Evolutionary conservation across 768 basidiomycete species (phyloP).

Genomic region (Rhizopogon vesiculosus): DNA sequence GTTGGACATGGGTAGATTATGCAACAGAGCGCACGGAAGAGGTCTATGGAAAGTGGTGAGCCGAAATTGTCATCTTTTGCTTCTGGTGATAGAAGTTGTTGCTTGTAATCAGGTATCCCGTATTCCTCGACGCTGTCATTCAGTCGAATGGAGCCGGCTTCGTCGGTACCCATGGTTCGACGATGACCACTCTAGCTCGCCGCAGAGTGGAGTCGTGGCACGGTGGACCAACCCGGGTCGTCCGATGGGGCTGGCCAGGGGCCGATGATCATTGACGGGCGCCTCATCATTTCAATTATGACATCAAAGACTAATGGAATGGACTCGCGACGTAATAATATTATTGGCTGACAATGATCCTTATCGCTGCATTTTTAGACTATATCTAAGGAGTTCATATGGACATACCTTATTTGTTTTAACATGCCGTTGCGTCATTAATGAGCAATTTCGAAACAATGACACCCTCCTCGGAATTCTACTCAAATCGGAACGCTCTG

Average conservation of each 20-base stretch:
- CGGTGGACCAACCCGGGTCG: slow-evolving; percentile 43
- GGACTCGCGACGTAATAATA: not conserved
- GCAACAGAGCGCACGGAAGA: slow-evolving; percentile 36
- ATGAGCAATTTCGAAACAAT: not conserved
- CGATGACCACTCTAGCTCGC: slow-evolving; percentile 63
- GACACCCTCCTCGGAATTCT: not conserved
- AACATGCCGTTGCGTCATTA: no score
- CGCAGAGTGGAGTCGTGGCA: slow-evolving; percentile 68
- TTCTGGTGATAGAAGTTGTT: not conserved
- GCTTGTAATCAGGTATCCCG: slow-evolving; percentile 51
- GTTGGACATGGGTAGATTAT: slow-evolving; percentile 53
- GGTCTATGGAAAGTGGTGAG: slow-evolving; percentile 46
- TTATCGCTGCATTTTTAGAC: not conserved
- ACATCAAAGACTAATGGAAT: not conserved
- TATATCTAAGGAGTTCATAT: not conserved
- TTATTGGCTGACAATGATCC: not conserved
- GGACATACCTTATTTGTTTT: not conserved
- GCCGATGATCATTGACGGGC: slow-evolving; percentile 49
- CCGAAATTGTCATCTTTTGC: not conserved
- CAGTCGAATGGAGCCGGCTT: slow-evolving; percentile 66
- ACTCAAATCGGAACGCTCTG: not conserved
- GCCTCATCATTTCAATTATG: no score
- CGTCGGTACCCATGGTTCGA: slow-evolving; percentile 67
- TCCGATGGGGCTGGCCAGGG: slow-evolving; percentile 55
- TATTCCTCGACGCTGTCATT: slow-evolving; percentile 69